Evolutionary conservation across 306 rosid species (phyloP).

Genomic region (Acacia crassicarpa): DNA sequence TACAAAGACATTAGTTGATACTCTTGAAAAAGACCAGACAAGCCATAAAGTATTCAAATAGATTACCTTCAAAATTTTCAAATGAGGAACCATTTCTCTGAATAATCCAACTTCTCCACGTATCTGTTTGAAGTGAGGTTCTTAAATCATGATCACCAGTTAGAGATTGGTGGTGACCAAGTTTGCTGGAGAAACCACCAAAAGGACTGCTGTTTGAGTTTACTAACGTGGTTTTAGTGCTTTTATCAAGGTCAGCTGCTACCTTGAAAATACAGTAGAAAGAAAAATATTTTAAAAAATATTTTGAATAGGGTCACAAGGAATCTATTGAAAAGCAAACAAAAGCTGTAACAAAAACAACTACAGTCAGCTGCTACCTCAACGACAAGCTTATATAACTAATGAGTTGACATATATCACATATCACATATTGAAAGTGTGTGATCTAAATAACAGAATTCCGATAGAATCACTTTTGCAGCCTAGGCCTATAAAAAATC

Average conservation of each 20-base stretch:
- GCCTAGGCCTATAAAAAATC: too few species aligned
- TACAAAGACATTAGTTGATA: slow-evolving; percentile 28
- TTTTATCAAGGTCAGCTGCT: slow-evolving; percentile 44
- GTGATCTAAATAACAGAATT: neutral
- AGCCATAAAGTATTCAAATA: slow-evolving; percentile 7
- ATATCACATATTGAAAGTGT: neutral
- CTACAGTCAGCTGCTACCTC: neutral
- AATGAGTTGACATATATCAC: slow-evolving; percentile 16
- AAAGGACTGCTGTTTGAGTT: slow-evolving; percentile 30
- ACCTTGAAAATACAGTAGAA: slow-evolving; percentile 60
- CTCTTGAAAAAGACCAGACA: slow-evolving; percentile 3
- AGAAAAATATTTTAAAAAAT: slow-evolving; percentile 43
- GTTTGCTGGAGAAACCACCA: slow-evolving; percentile 37
- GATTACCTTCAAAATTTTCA: slow-evolving; percentile 65
- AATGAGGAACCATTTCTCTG: slow-evolving; percentile 57
- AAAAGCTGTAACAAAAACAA: neutral
- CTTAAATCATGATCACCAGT: slow-evolving; percentile 36
- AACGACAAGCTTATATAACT: neutral
- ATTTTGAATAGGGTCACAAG: slow-evolving; percentile 8
- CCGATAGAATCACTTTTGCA: too few species aligned
- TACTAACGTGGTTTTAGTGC: slow-evolving; percentile 41
- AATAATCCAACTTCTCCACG: slow-evolving; percentile 70
- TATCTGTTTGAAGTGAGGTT: slow-evolving; percentile 49
- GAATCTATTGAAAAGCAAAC: neutral
- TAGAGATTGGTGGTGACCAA: slow-evolving; percentile 38